A percentile compares a stretch with the other conserved stretches of the same genome.
Conservation (phyloP, 306 rosid genomes). For the Rubus parviflorus region DNA sequence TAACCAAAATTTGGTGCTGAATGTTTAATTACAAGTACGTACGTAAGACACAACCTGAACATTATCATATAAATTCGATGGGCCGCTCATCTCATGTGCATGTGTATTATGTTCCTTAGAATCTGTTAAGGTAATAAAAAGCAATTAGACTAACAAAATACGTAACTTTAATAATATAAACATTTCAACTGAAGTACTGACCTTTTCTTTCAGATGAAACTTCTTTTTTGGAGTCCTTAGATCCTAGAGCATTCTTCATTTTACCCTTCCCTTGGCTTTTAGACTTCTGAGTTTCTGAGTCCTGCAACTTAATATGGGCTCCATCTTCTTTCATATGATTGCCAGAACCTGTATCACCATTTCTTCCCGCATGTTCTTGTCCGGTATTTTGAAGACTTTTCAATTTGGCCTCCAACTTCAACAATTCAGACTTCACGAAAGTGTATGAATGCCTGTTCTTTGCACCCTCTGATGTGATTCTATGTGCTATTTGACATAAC, state of each 20-base stretch:
- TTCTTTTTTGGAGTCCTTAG: background rate
- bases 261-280: background rate
- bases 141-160: background rate
- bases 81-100: background rate
- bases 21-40: background rate
- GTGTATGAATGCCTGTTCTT: background rate
- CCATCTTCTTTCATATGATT: background rate
- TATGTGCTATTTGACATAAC: conserved; percentile 5
- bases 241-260: background rate
- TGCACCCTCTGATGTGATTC: conserved; percentile 1
- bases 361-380: background rate
- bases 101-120: background rate
- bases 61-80: background rate
- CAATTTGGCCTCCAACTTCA: background rate
- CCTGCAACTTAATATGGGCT: background rate
- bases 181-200: background rate
- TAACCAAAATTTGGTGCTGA: background rate
- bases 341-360: background rate
- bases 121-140: background rate
- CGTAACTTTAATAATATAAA: background rate
- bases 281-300: background rate
- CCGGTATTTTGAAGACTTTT: background rate
- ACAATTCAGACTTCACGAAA: background rate
- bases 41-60: background rate
- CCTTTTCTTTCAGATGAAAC: background rate